Percentiles rank a stretch among this genome's conserved stretches.
Evolutionary conservation across 768 basidiomycete genomes (phyloP).

Genomic region (Trametes cingulata): DNA sequence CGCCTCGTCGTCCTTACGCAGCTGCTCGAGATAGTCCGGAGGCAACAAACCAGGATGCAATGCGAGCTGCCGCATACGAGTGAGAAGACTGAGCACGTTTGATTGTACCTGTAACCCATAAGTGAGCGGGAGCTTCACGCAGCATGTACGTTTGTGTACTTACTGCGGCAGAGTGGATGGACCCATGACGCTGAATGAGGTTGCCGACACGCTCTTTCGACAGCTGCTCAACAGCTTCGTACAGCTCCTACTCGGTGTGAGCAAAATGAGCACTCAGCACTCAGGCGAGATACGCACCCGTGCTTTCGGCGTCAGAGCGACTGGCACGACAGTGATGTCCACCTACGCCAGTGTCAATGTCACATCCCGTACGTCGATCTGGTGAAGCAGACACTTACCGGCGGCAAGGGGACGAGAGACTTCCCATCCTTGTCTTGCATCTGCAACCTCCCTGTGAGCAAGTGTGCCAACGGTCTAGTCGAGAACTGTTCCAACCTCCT

Average conservation of each 20-base stretch:
- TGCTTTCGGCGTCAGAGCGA: conserved; percentile 62
- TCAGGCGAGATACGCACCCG: conserved; percentile 45
- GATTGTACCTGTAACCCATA: conserved; percentile 51
- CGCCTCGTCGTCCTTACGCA: conserved; percentile 40
- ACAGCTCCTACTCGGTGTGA: conserved; percentile 47
- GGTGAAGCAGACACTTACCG: conserved; percentile 39
- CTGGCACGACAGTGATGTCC: conserved; percentile 73
- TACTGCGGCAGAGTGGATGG: conserved; percentile 42
- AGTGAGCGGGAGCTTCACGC: not conserved
- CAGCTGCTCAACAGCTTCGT: conserved; percentile 65
- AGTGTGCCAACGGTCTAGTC: not conserved
- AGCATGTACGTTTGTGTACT: not conserved
- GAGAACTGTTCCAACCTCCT: conserved; percentile 52
- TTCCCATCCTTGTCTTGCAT: conserved; percentile 85
- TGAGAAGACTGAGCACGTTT: conserved; percentile 80
- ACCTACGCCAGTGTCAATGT: conserved; percentile 46
- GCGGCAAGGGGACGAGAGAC: conserved; percentile 72
- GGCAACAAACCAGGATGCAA: conserved; percentile 81
- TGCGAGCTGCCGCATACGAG: conserved; percentile 79
- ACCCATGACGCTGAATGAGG: conserved; percentile 44
- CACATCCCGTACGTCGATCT: not conserved
- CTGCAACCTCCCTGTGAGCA: conserved; percentile 34
- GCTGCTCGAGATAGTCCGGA: conserved; percentile 64
- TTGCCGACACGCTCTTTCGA: conserved; percentile 64
- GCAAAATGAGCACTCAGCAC: conserved; percentile 1